A percentile compares a stretch with the other conserved stretches of the same genome.
Evolutionary conservation across 2,329 filamentous ascomycete genomes (phyloP).

Genomic region (Lecanicillium sp.): DNA sequence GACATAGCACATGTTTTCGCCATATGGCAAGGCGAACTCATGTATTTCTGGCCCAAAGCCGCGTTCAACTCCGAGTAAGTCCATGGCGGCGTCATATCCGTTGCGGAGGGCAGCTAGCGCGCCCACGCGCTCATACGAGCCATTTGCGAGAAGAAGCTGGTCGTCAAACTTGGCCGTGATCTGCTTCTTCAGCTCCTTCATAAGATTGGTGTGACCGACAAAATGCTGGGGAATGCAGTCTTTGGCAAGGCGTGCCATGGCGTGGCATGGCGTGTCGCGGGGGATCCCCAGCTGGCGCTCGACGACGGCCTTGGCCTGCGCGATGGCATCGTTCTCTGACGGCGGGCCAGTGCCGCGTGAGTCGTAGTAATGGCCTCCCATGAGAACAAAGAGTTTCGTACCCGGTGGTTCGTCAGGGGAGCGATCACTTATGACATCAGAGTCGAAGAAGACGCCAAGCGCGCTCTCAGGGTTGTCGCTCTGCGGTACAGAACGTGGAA

Average conservation of each 20-base stretch:
- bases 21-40: no score
- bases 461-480: constrained; percentile 75
- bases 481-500: constrained; percentile 66
- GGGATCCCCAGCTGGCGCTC: constrained; percentile 68
- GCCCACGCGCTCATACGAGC: constrained; percentile 48
- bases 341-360: constrained; percentile 43
- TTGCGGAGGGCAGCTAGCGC: constrained; percentile 46
- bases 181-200: constrained; percentile 51
- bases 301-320: constrained; percentile 65
- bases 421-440: constrained; percentile 42
- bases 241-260: constrained; percentile 50
- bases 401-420: constrained; percentile 53
- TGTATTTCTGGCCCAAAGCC: no score
- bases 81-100: constrained; percentile 38
- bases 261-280: constrained; percentile 50
- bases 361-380: constrained; percentile 85
- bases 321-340: constrained; percentile 56
- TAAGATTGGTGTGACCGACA: constrained; percentile 65
- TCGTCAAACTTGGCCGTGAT: constrained; percentile 53
- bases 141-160: constrained; percentile 56
- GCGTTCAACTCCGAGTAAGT: constrained; percentile 28
- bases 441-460: constrained; percentile 90
- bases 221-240: constrained; percentile 89
- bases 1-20: no score
- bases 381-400: constrained; percentile 88